Evolutionary conservation across 768 basidiomycete species (phyloP), one percentile per base, ranked within the genome.

Genomic region (Tulasnella sp.): DNA sequence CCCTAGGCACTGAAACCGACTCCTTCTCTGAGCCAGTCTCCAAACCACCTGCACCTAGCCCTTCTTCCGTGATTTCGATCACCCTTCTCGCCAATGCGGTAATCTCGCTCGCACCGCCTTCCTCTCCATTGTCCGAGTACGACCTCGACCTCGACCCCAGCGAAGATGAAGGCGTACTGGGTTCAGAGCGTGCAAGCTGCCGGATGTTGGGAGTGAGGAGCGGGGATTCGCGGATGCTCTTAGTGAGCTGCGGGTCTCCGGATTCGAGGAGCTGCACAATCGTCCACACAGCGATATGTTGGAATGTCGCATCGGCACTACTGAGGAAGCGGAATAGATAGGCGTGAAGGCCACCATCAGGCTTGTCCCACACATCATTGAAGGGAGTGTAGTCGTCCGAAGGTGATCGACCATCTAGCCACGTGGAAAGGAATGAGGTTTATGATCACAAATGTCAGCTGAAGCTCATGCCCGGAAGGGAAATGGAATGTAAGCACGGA

Each of bases 221-320:
- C 60, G 74, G 78, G 3, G 95, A 97, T 56, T 74, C 80, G 59
- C 91, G 89, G 71, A 98, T 92, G 74, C 88, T 94, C 72, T 82
- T 86, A 61, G 86, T 87, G 43, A 98, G 76, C 69, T 89, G 85
- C 19, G 88, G 86, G 71, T 98, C 93, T 63, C 90, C 88, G n/a
- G 95, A 95, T 70, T 99, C 96, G 26, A 99, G 77, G 21, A 99
- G 74, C 69, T 99, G 96, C 24, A 97, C 94, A 65, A 98, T 94
- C 0, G 96, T 97, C 96, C 96, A 99, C 45, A 99, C 93, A 32
- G 96, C 96, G 64, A 98, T 99, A 69, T 99, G 96, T 71, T 97
- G 94, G 85, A 99, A 99, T 0, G 96, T 99, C 13, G 90, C 86
- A 68, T 99, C 96, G 4, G 87, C 76, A 68, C 89, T 94, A 43